These are phyloP conservation scores for Lactifluus piperatus DNA, from an alignment of 768 basidiomycete genomes.

Conservation along the genomic window DNA sequence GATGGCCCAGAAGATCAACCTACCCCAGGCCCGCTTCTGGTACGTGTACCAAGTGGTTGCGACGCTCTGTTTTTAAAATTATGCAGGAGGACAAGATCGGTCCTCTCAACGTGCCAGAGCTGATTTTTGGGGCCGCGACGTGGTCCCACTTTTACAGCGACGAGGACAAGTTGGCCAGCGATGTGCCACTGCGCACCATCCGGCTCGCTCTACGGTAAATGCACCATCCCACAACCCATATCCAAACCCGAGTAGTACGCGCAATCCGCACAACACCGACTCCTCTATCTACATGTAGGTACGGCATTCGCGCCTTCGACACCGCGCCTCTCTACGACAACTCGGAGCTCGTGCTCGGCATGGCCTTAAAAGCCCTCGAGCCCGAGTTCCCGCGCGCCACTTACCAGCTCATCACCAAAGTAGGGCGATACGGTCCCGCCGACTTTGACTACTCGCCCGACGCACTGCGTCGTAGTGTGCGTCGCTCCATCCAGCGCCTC, in stretches of 20 bases:
- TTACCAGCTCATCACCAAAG: conserved; percentile 80
- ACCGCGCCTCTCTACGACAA: conserved; percentile 75
- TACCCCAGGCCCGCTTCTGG: conserved; percentile 27
- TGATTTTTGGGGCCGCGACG: conserved; percentile 67
- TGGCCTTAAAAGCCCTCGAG: conserved; percentile 47
- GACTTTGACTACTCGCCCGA: conserved; percentile 69
- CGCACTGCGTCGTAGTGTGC: conserved; percentile 57
- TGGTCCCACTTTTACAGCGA: conserved; percentile 62
- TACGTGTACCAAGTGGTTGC: conserved; percentile 20
- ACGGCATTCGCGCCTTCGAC: conserved; percentile 76
- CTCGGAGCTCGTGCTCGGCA: conserved; percentile 71
- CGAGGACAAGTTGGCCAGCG: conserved; percentile 46
- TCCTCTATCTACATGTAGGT: conserved; percentile 35
- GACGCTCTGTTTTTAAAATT: neutral
- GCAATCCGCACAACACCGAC: no score
- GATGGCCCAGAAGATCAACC: conserved; percentile 37
- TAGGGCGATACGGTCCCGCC: conserved; percentile 60
- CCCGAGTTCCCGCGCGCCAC: conserved; percentile 69
- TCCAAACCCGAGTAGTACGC: neutral
- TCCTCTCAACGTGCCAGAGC: conserved; percentile 31
- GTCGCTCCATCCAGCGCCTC: conserved; percentile 56
- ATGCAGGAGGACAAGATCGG: conserved; percentile 30
- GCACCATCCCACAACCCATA: conserved; percentile 5
- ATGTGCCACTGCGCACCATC: conserved; percentile 53
- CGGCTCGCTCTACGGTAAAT: conserved; percentile 68